Evolutionary conservation across 306 rosid species (phyloP), one percentile per base, ranked within the genome.

Genomic region (Prosopis cineraria): DNA sequence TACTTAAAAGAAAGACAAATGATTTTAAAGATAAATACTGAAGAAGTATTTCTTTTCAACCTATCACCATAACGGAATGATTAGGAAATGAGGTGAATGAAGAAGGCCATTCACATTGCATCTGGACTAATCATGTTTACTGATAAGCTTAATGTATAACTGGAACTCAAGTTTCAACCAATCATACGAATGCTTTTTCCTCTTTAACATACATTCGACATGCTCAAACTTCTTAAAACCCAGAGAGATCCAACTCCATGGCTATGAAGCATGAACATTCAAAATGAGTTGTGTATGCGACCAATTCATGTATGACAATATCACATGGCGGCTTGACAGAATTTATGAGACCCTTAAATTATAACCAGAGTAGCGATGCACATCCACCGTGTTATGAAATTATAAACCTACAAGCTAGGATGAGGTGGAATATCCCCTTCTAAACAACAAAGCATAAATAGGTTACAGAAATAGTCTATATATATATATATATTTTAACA

Each of bases 1-100:
- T 47, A 45, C 50, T 80, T 67, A 29, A 72, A 59, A 72, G 48
- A 76, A 56, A 58, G 76, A 19, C 29, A 62, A 31, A 29, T 11
- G 53, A 64, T 64, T 24, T 44, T 56, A 80, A 10, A 27, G 68
- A 29, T 16, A 65, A 55, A 70, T 25, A 72, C 50, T 58, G 19
- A 6, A 52, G 66, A 43, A 43, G 9, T 59, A 40, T 20, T 44
- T 47, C 64, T 31, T 75, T 5, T 25, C 16, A 63, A 64, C 56
- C 16, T 36, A 67, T n/a, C 50, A 72, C 70, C 52, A 41, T 14
- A 37, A 30, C 1, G 6, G 5, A 59, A 17, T 24, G 11, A 36
- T 39, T 50, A 68, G 48, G 14, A 33, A 40, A 75, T 50, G 53
- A 17, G 45, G 55, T 52, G 34, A 36, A 74, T 30, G 60, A 48